These are phyloP conservation scores for Hylodesmum podocarpum DNA, from an alignment of 306 rosid species.

Conservation along the genomic window DNA sequence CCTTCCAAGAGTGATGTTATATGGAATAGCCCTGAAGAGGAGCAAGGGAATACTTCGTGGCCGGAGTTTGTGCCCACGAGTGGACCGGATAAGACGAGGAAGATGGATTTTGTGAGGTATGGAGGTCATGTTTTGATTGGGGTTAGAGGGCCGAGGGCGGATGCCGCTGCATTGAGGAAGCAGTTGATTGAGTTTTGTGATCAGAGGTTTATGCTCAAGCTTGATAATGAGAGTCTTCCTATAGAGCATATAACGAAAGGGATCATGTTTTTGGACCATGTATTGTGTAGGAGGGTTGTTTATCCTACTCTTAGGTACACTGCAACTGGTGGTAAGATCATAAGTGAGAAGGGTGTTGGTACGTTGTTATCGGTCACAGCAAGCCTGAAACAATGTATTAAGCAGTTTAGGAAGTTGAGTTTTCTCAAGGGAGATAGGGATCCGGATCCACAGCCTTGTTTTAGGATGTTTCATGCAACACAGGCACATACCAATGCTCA, in stretches of 20 bases:
- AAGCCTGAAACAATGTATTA: slow-evolving; percentile 89
- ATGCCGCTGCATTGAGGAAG: slow-evolving; percentile 79
- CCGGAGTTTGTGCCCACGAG: slow-evolving; percentile 98
- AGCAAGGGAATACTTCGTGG: slow-evolving; percentile 96
- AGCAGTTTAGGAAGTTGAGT: slow-evolving; percentile 79
- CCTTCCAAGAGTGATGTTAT: slow-evolving; percentile 98
- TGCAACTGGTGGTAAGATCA: slow-evolving; percentile 92
- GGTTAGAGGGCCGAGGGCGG: slow-evolving; percentile 89
- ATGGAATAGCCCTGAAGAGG: slow-evolving; percentile 85
- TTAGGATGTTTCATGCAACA: slow-evolving; percentile 97
- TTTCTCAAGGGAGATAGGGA: slow-evolving; percentile 93
- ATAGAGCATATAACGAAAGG: slow-evolving; percentile 97
- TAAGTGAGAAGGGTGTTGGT: slow-evolving; percentile 96
- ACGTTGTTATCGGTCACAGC: slow-evolving; percentile 94
- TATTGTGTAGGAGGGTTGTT: slow-evolving; percentile 88
- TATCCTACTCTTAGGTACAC: slow-evolving; percentile 96
- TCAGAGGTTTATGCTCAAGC: slow-evolving; percentile 85
- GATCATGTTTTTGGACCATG: slow-evolving; percentile 93
- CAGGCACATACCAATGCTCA: slow-evolving; percentile 98
- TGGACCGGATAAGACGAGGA: slow-evolving; percentile 96
- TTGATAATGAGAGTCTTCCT: slow-evolving; percentile 91
- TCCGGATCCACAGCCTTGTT: slow-evolving; percentile 98
- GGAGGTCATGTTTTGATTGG: slow-evolving; percentile 95
- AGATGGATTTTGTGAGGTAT: slow-evolving; percentile 80
- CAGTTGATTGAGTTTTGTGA: slow-evolving; percentile 90